Conservation (phyloP, 805 yeast genomes). For the Babjeviella inositovora region DNA sequence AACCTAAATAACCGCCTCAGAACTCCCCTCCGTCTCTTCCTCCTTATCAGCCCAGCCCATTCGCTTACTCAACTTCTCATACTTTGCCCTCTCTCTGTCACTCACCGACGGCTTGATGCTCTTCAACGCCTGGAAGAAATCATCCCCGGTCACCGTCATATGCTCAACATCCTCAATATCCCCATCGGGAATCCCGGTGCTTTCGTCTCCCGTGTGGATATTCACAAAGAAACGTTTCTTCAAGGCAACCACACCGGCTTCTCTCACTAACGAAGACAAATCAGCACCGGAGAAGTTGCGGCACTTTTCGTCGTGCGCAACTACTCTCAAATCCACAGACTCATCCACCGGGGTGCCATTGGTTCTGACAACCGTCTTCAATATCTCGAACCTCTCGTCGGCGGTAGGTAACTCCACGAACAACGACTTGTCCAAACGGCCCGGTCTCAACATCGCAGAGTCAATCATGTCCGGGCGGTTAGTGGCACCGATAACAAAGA, state of each 20-base stretch:
- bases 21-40: neutral
- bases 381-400: slow-evolving; percentile 66
- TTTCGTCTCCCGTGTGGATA: slow-evolving; percentile 29
- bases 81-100: slow-evolving; percentile 65
- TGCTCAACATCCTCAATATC: slow-evolving; percentile 23
- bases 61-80: slow-evolving; percentile 56
- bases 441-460: slow-evolving; percentile 96
- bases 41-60: slow-evolving; percentile 47
- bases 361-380: slow-evolving; percentile 55
- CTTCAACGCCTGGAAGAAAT: slow-evolving; percentile 56
- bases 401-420: slow-evolving; percentile 80
- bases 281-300: slow-evolving; percentile 94
- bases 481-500: slow-evolving; percentile 92
- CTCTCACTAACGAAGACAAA: slow-evolving; percentile 78
- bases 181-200: slow-evolving; percentile 19
- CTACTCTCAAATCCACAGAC: slow-evolving; percentile 38
- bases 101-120: slow-evolving; percentile 83
- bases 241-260: slow-evolving; percentile 83
- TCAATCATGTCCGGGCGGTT: slow-evolving; percentile 97
- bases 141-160: slow-evolving; percentile 42
- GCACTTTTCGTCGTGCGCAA: slow-evolving; percentile 70
- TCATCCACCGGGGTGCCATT: slow-evolving; percentile 62
- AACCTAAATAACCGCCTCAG: too few species aligned
- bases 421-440: slow-evolving; percentile 83
- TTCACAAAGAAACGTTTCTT: slow-evolving; percentile 51